phyloP scores from a whole-genome alignment of 139 green algal genomes.

The Zygnema cylindricum region DNA sequence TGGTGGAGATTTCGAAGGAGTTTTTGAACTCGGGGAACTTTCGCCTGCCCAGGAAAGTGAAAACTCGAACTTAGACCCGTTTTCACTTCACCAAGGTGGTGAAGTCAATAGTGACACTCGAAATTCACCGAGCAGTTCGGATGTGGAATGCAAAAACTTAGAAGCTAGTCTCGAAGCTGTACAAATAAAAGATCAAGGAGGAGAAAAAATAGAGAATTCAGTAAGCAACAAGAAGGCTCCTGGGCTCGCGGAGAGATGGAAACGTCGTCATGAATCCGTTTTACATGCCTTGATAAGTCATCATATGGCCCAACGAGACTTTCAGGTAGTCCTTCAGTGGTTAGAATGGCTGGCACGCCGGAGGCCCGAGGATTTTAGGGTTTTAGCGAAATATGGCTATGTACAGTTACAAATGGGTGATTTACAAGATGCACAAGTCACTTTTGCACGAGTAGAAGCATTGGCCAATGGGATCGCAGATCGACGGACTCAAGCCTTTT shows the following conservation, averaged over 20 bases:
- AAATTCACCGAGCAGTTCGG: not conserved
- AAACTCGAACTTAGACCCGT: too few relatives aligned
- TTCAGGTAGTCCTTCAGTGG: slow-evolving; percentile 47
- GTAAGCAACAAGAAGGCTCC: not conserved
- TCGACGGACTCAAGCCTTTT: slow-evolving; percentile 13
- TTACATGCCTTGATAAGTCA: slow-evolving; percentile 50
- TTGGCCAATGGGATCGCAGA: slow-evolving; percentile 12
- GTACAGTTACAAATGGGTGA: slow-evolving; percentile 64
- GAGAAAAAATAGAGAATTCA: not conserved
- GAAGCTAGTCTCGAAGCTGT: not conserved
- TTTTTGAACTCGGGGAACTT: not conserved
- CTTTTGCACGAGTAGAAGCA: slow-evolving; percentile 50
- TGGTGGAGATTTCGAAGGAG: not conserved
- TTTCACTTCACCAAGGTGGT: not conserved
- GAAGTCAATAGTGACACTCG: not conserved
- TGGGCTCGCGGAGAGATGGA: slow-evolving; percentile 13
- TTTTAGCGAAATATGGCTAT: slow-evolving; percentile 45
- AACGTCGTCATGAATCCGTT: slow-evolving; percentile 48
- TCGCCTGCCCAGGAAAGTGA: not conserved
- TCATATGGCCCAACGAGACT: slow-evolving; percentile 53
- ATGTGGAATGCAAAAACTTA: not conserved
- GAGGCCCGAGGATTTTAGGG: not conserved
- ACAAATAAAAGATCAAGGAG: not conserved
- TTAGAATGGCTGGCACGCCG: slow-evolving; percentile 27
- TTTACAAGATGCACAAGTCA: slow-evolving; percentile 33